phyloP scores from a whole-genome alignment of 1,139 yeast species.

The Blastobotrys aristatus region DNA sequence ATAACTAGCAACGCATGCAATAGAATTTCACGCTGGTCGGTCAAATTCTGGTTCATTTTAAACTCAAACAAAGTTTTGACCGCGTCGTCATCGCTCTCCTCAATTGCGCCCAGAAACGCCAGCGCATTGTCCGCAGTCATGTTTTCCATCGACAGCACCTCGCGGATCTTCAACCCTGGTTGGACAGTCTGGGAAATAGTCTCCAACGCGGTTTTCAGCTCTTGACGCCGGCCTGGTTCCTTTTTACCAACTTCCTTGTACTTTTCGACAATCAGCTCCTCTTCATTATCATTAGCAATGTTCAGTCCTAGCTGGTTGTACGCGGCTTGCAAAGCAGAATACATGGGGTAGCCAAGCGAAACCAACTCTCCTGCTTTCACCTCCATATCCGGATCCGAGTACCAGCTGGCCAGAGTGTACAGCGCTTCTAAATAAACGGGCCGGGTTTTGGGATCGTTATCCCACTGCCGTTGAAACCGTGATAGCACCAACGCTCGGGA shows the following conservation, averaged over 20 bases:
- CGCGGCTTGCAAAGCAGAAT: slow-evolving; percentile 53
- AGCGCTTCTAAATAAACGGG: slow-evolving; percentile 70
- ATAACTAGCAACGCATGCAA: slow-evolving; percentile 53
- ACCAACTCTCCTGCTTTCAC: slow-evolving; percentile 49
- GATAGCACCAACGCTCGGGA: slow-evolving; percentile 56
- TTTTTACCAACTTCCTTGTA: slow-evolving; percentile 20
- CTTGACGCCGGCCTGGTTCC: slow-evolving; percentile 16
- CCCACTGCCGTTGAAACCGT: slow-evolving; percentile 53
- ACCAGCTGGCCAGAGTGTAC: slow-evolving; percentile 42
- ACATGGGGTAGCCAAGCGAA: slow-evolving; percentile 58
- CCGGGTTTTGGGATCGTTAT: slow-evolving; percentile 49
- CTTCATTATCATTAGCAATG: slow-evolving; percentile 19
- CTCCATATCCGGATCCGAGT: slow-evolving; percentile 45
- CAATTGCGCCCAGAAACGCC: slow-evolving; percentile 53
- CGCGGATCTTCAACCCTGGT: slow-evolving; percentile 38
- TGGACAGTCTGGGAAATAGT: slow-evolving; percentile 26
- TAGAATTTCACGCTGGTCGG: slow-evolving; percentile 35
- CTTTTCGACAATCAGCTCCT: slow-evolving; percentile 25
- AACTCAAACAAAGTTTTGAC: slow-evolving; percentile 54
- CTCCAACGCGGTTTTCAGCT: slow-evolving; percentile 22
- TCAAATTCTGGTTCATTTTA: slow-evolving; percentile 42
- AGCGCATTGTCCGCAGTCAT: slow-evolving; percentile 54
- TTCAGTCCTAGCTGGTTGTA: slow-evolving; percentile 51
- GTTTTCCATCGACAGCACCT: slow-evolving; percentile 52
- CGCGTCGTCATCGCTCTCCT: slow-evolving; percentile 70